These are phyloP conservation scores for Crocinoboletus sp. DNA, from an alignment of 1,284 basidiomycete species.

Conservation along the genomic window DNA sequence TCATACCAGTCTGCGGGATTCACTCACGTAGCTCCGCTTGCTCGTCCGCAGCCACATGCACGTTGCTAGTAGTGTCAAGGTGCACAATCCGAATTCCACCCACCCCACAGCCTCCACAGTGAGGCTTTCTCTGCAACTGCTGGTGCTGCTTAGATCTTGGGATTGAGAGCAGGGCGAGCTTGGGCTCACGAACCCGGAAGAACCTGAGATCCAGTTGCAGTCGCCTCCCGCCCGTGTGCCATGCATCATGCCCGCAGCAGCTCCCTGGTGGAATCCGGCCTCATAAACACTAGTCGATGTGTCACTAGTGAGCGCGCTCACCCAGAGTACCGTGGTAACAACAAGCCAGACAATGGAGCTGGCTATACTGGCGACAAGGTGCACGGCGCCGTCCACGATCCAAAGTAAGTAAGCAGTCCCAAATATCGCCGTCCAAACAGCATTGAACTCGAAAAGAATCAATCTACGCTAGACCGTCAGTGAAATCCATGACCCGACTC, in stretches of 20 bases:
- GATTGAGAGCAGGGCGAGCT: constrained; percentile 20
- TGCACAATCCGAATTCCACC: constrained; percentile 67
- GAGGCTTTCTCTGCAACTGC: constrained; percentile 62
- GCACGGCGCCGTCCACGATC: constrained; percentile 59
- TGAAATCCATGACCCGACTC: not conserved
- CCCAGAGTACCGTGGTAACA: constrained; percentile 62
- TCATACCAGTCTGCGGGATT: constrained; percentile 38
- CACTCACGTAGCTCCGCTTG: constrained; percentile 42
- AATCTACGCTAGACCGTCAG: constrained; percentile 36
- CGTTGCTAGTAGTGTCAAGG: constrained; percentile 53
- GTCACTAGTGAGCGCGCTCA: constrained; percentile 22
- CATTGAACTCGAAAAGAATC: constrained; percentile 62
- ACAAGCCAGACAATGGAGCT: constrained; percentile 72
- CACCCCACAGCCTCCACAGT: constrained; percentile 71
- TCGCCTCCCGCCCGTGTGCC: constrained; percentile 51
- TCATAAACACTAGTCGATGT: not conserved
- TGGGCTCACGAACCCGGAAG: constrained; percentile 42
- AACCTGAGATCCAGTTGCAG: constrained; percentile 49
- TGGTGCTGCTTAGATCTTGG: constrained; percentile 21
- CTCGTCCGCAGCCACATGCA: constrained; percentile 55
- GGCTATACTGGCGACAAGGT: constrained; percentile 65
- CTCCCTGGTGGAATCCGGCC: constrained; percentile 42
- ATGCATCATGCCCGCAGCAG: constrained; percentile 61
- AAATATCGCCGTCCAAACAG: constrained; percentile 68
- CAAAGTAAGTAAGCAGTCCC: constrained; percentile 64